Evolutionary conservation across 83 land plant species (phyloP).

Genomic region (Picea abies): DNA sequence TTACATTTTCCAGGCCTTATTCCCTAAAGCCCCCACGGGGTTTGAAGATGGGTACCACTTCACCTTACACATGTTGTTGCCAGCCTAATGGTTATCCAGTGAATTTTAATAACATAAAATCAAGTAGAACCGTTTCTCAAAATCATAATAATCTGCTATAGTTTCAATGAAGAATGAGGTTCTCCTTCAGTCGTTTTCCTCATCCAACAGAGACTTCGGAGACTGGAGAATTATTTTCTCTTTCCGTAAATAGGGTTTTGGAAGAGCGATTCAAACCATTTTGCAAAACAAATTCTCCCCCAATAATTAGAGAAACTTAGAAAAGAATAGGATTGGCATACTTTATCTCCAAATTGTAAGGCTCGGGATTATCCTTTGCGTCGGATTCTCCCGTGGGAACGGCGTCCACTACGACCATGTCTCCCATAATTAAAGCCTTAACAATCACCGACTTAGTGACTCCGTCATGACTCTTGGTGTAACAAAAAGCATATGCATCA

Average conservation of each 20-base stretch:
- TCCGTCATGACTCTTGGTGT: slow-evolving; percentile 46
- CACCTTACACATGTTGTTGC: too few relatives aligned
- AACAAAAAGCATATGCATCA: slow-evolving; percentile 77
- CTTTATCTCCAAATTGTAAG: slow-evolving; percentile 73
- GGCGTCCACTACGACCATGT: slow-evolving; percentile 66
- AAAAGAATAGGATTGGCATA: slow-evolving; percentile 19
- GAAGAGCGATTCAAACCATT: not conserved
- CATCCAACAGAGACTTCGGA: too few relatives aligned
- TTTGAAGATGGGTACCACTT: too few relatives aligned
- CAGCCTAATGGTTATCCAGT: too few relatives aligned
- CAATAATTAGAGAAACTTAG: not conserved
- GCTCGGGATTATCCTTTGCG: slow-evolving; percentile 39
- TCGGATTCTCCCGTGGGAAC: slow-evolving; percentile 11
- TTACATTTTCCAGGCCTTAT: too few relatives aligned
- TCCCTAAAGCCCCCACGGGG: too few relatives aligned
- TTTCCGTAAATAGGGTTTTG: not conserved
- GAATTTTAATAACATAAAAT: too few relatives aligned
- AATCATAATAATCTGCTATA: too few relatives aligned
- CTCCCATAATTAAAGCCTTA: slow-evolving; percentile 68
- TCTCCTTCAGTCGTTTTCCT: too few relatives aligned
- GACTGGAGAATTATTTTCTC: not conserved
- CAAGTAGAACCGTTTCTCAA: too few relatives aligned
- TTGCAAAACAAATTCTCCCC: not conserved
- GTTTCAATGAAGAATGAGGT: too few relatives aligned
- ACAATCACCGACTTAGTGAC: slow-evolving; percentile 58